These are phyloP conservation scores for Nyctanthes arbortristis DNA, from an alignment of 257 asterid species.

Conservation along the genomic window DNA sequence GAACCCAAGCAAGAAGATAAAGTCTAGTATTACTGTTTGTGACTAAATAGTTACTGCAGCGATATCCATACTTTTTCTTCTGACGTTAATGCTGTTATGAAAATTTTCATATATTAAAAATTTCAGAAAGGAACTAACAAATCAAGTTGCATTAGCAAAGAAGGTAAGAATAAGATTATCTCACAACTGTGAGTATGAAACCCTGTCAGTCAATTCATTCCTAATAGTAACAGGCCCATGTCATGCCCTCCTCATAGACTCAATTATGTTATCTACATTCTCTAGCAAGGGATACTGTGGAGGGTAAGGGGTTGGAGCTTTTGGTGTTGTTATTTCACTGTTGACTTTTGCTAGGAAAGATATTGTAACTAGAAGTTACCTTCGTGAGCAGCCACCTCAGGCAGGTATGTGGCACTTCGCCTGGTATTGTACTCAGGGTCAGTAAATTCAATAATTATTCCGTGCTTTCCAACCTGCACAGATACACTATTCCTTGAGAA, in stretches of 20 bases:
- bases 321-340: no score
- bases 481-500: constrained; percentile 5
- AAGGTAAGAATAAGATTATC: background rate
- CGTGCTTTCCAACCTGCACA: constrained; percentile 88
- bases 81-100: background rate
- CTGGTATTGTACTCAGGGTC: constrained; percentile 63
- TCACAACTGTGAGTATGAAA: background rate
- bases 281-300: background rate
- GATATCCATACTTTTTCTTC: background rate
- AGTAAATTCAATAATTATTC: constrained; percentile 89
- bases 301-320: background rate
- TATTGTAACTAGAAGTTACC: constrained; percentile 39
- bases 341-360: background rate
- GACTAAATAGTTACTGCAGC: background rate
- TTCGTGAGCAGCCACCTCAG: constrained; percentile 98
- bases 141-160: background rate
- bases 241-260: background rate
- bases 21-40: no score
- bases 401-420: constrained; percentile 96
- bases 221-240: no score
- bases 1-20: no score
- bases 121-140: background rate
- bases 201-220: no score
- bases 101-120: background rate
- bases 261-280: background rate